These are phyloP conservation scores for Xylaria sp. DNA, from an alignment of 2,329 filamentous ascomycete genomes.

Conservation along the genomic window DNA sequence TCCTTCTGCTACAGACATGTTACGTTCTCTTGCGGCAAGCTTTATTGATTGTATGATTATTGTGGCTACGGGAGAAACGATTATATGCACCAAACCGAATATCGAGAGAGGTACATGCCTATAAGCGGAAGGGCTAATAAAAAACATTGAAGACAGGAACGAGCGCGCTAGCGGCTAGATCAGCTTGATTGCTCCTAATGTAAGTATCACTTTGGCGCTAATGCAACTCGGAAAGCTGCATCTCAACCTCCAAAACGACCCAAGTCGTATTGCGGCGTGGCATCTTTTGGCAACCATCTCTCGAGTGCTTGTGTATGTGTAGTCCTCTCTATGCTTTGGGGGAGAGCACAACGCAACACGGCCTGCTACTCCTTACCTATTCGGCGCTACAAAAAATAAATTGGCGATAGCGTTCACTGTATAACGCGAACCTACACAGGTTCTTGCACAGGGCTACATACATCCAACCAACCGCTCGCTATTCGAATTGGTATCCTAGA, in stretches of 20 bases:
- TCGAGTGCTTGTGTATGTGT: constrained; percentile 10
- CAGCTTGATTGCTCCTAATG: not conserved
- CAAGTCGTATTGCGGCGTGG: constrained; percentile 33
- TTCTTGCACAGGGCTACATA: not conserved
- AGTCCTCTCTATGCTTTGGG: constrained; percentile 7
- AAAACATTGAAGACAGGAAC: not conserved
- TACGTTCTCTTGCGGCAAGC: not conserved
- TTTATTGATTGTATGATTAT: not conserved
- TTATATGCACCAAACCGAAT: not conserved
- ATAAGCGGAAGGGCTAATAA: not conserved
- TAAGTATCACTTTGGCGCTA: constrained; percentile 14
- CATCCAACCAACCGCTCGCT: not conserved
- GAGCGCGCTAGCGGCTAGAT: not conserved
- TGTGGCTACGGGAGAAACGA: not conserved
- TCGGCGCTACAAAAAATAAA: not conserved
- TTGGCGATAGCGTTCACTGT: not conserved
- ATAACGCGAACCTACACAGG: not conserved
- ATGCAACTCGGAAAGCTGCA: constrained; percentile 32
- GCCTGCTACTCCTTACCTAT: not conserved
- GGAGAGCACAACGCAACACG: constrained; percentile 12
- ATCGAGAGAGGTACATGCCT: not conserved
- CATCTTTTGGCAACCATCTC: constrained; percentile 35
- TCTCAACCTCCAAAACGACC: constrained; percentile 23
- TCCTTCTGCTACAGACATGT: not conserved
- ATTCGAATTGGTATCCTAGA: not conserved